Conservation (phyloP, 768 basidiomycete species). For the Candolleomyces efflorescens region DNA sequence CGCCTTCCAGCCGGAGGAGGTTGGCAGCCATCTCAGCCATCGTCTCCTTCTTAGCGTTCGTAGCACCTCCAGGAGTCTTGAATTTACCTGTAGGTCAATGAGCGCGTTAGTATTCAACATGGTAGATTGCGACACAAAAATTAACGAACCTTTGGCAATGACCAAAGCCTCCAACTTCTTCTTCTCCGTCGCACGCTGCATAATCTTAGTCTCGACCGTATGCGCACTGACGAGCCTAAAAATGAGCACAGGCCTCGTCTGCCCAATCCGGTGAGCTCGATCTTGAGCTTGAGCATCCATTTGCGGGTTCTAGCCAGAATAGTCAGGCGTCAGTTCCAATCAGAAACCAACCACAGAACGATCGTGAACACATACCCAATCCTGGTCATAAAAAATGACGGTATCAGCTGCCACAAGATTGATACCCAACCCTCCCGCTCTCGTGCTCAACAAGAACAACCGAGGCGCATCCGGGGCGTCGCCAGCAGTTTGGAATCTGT, state of each 20-base stretch:
- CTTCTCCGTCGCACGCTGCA: constrained; percentile 84
- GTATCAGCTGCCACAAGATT: constrained; percentile 83
- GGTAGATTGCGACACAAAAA: background rate
- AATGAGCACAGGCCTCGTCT: constrained; percentile 85
- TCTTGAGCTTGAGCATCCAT: constrained; percentile 97
- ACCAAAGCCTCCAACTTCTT: constrained; percentile 91
- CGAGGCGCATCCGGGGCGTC: constrained; percentile 57
- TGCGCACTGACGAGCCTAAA: constrained; percentile 84
- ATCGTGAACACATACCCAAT: constrained; percentile 53
- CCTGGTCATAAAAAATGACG: constrained; percentile 91
- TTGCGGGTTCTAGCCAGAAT: constrained; percentile 72
- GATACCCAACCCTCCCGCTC: constrained; percentile 77
- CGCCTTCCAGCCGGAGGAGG: constrained; percentile 76
- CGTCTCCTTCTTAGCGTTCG: constrained; percentile 51
- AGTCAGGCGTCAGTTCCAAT: constrained; percentile 15
- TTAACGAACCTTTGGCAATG: constrained; percentile 75
- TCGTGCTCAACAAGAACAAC: constrained; percentile 77
- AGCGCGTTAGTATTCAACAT: background rate
- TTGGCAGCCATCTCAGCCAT: constrained; percentile 79
- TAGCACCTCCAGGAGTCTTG: constrained; percentile 55
- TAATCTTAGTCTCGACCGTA: constrained; percentile 89
- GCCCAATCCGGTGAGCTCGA: constrained; percentile 93
- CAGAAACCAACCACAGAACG: too few species aligned
- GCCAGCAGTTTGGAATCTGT: constrained; percentile 73
- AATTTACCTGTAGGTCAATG: constrained; percentile 62